phyloP scores from a whole-genome alignment of 345 rosid genomes.

The Lepidium africanum region DNA sequence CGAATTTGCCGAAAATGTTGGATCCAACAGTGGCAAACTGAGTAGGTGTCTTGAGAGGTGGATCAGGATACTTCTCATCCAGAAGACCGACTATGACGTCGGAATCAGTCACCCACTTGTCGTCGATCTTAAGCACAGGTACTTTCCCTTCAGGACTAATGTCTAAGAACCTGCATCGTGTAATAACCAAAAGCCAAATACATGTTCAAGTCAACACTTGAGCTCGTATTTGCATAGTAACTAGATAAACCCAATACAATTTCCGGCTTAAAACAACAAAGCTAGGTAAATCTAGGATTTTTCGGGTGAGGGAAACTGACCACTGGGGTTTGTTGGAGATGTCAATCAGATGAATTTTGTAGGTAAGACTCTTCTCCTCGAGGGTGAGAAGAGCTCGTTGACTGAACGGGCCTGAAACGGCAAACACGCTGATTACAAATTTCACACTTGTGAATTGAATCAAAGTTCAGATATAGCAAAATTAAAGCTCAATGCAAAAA shows the following conservation, averaged over 20 bases:
- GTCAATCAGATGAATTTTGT: constrained; percentile 53
- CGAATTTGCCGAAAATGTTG: constrained; percentile 53
- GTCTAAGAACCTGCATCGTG: constrained; percentile 58
- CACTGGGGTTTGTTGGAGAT: constrained; percentile 68
- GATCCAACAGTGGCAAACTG: constrained; percentile 68
- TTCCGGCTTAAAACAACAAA: not conserved
- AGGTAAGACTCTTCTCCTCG: constrained; percentile 79
- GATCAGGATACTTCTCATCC: constrained; percentile 83
- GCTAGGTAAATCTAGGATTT: not conserved
- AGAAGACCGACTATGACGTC: constrained; percentile 70
- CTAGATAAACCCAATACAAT: not conserved
- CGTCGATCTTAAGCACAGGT: constrained; percentile 68
- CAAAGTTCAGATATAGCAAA: not conserved
- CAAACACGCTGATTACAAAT: not conserved
- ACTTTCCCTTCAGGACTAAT: constrained; percentile 77
- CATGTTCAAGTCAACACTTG: constrained; percentile 1
- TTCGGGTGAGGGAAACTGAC: constrained; percentile 30
- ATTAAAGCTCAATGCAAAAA: not conserved
- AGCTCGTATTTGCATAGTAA: not conserved
- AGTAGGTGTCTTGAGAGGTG: constrained; percentile 56
- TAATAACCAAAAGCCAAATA: not conserved
- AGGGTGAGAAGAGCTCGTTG: constrained; percentile 62
- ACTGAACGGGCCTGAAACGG: constrained; percentile 59
- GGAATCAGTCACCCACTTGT: constrained; percentile 82
- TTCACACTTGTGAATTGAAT: not conserved